phyloP scores from a whole-genome alignment of 2,329 filamentous ascomycete genomes.

The Colletotrichum agaves region DNA sequence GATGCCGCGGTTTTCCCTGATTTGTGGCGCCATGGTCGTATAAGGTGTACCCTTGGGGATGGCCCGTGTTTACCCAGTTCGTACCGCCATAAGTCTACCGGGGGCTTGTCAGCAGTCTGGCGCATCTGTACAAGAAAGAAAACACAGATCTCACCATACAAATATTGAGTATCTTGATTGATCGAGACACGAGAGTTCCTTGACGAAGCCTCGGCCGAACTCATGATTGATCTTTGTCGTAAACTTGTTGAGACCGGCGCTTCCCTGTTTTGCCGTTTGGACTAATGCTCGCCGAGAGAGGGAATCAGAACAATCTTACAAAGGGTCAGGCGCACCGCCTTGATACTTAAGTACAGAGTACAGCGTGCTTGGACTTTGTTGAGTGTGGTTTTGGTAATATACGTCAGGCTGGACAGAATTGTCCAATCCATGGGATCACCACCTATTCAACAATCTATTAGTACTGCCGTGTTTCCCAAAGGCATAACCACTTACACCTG shows the following conservation, averaged over 20 bases:
- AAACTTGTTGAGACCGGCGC: constrained; percentile 74
- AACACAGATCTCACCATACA: constrained; percentile 68
- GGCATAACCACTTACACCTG: constrained; percentile 47
- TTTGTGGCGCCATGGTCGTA: constrained; percentile 63
- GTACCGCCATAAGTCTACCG: constrained; percentile 73
- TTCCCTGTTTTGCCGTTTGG: constrained; percentile 61
- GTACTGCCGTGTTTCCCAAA: neutral
- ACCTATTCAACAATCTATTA: neutral
- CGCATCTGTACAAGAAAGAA: neutral
- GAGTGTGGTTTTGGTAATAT: neutral
- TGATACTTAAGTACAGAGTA: constrained; percentile 59
- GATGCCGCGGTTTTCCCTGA: constrained; percentile 73
- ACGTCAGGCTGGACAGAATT: constrained; percentile 65
- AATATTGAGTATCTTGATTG: constrained; percentile 70
- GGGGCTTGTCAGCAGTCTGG: neutral
- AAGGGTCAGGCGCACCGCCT: constrained; percentile 74
- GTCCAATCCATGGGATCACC: constrained; percentile 58
- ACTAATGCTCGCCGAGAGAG: too few relatives aligned
- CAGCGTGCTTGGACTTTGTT: neutral
- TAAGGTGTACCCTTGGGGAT: constrained; percentile 68
- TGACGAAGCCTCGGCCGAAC: constrained; percentile 79
- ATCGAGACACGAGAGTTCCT: constrained; percentile 74
- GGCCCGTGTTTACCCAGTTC: constrained; percentile 80
- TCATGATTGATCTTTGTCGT: constrained; percentile 70
- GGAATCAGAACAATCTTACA: neutral